phyloP scores from a whole-genome alignment of 78 protist genomes.

The Dictyostelium intermedium region DNA sequence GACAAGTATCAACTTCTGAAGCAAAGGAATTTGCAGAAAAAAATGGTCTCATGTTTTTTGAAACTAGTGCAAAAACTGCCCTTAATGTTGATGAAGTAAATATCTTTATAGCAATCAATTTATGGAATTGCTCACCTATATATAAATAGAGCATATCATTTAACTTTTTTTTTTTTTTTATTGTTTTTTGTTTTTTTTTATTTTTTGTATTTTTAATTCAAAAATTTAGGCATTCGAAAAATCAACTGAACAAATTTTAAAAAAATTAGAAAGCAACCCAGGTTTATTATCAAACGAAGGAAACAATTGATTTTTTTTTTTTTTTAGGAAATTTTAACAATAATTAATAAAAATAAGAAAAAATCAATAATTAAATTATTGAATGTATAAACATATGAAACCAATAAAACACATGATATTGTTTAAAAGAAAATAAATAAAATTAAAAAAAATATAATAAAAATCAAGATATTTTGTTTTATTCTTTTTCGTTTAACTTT shows the following conservation, averaged over 20 bases:
- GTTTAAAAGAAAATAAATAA: too few relatives aligned
- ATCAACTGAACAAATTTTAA: slow-evolving; percentile 32
- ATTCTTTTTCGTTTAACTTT: not conserved
- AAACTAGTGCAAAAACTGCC: slow-evolving; percentile 98
- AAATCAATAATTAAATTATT: not conserved
- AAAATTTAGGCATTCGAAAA: slow-evolving; percentile 50
- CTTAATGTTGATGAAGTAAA: slow-evolving; percentile 93
- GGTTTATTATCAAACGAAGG: not conserved
- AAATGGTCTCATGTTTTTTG: slow-evolving; percentile 94
- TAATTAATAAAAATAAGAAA: not conserved
- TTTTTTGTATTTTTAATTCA: not conserved
- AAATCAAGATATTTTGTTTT: not conserved
- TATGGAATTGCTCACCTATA: not conserved
- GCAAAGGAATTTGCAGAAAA: slow-evolving; percentile 78
- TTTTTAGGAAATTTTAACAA: not conserved
- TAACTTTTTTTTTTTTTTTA: not conserved
- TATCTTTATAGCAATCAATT: not conserved
- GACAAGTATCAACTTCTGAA: slow-evolving; percentile 84
- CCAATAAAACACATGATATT: not conserved
- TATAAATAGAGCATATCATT: not conserved
- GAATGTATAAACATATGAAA: not conserved
- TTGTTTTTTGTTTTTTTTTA: not conserved
- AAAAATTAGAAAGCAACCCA: slow-evolving; percentile 28
- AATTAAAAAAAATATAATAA: too few relatives aligned
- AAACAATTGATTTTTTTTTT: not conserved